Evolutionary conservation across 2,329 filamentous ascomycete species (phyloP).

Genomic region (Penicillium sp.): DNA sequence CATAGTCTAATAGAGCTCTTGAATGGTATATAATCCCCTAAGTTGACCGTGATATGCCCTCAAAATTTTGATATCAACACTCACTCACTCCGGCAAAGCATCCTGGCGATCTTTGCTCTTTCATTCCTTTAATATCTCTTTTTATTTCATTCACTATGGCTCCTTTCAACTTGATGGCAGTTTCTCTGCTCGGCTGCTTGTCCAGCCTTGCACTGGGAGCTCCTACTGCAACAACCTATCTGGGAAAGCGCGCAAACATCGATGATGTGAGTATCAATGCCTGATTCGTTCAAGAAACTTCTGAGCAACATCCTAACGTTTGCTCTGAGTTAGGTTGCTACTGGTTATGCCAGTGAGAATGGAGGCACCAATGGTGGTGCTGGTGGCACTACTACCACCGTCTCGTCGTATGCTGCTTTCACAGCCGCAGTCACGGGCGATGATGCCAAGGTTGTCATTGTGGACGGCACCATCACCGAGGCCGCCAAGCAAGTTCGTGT

Average conservation of each 20-base stretch:
- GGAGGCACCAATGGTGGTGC: slow-evolving; percentile 57
- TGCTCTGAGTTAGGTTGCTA: slow-evolving; percentile 19
- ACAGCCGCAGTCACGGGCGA: slow-evolving; percentile 52
- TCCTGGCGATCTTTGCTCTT: background rate
- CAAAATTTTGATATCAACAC: background rate
- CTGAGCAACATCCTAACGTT: background rate
- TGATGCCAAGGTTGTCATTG: slow-evolving; percentile 48
- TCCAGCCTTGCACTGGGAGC: slow-evolving; percentile 28
- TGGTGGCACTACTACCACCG: slow-evolving; percentile 57
- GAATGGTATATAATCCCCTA: slow-evolving; percentile 7
- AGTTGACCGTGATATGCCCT: background rate
- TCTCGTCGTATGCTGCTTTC: slow-evolving; percentile 53
- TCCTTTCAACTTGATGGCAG: slow-evolving; percentile 27
- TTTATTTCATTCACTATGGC: slow-evolving; percentile 15
- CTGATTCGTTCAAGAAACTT: background rate
- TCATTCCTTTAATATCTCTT: background rate
- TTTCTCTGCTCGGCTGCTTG: slow-evolving; percentile 25
- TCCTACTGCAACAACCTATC: slow-evolving; percentile 24
- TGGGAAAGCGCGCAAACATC: slow-evolving; percentile 29
- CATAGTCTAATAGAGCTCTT: too few relatives aligned
- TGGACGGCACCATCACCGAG: slow-evolving; percentile 49
- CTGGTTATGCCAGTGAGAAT: slow-evolving; percentile 51
- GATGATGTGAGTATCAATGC: slow-evolving; percentile 24
- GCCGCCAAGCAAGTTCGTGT: slow-evolving; percentile 47
- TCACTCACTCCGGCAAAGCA: background rate